Conservation (phyloP, 1,284 basidiomycete species). For the Puccinia polysora region DNA sequence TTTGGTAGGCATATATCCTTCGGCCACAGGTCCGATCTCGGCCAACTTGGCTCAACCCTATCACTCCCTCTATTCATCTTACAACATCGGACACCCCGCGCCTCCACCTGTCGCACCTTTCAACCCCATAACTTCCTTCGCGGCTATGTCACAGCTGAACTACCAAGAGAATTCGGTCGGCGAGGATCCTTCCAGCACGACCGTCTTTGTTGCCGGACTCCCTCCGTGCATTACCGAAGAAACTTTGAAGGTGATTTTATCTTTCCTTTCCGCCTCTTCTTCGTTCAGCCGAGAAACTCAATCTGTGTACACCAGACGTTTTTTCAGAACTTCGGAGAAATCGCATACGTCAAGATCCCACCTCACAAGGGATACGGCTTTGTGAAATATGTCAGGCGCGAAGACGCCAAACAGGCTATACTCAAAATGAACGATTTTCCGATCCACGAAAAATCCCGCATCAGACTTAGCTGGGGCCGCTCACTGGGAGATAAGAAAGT, state of each 20-base stretch:
- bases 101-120: slow-evolving; percentile 13
- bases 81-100: slow-evolving; percentile 1
- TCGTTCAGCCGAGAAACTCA: not conserved
- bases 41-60: slow-evolving; percentile 11
- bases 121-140: slow-evolving; percentile 65
- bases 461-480: slow-evolving; percentile 85
- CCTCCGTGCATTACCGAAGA: slow-evolving; percentile 80
- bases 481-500: slow-evolving; percentile 51
- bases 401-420: slow-evolving; percentile 84
- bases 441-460: slow-evolving; percentile 74
- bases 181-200: slow-evolving; percentile 83
- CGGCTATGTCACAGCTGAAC: slow-evolving; percentile 64
- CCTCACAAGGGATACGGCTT: slow-evolving; percentile 93
- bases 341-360: slow-evolving; percentile 91
- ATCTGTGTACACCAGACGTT: slow-evolving; percentile 57
- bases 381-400: slow-evolving; percentile 85
- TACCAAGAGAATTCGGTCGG: slow-evolving; percentile 11
- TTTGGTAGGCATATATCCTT: not conserved
- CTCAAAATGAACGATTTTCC: slow-evolving; percentile 95
- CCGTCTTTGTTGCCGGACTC: slow-evolving; percentile 82
- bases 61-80: not conserved
- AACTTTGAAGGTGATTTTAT: slow-evolving; percentile 61
- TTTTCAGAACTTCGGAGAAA: slow-evolving; percentile 82
- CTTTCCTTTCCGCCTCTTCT: not conserved
- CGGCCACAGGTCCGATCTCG: slow-evolving; percentile 17